A percentile compares a stretch with the other conserved stretches of the same genome.
These are phyloP conservation scores for Myxozyma mucilagina DNA, from an alignment of 805 yeast species.

Conservation along the genomic window DNA sequence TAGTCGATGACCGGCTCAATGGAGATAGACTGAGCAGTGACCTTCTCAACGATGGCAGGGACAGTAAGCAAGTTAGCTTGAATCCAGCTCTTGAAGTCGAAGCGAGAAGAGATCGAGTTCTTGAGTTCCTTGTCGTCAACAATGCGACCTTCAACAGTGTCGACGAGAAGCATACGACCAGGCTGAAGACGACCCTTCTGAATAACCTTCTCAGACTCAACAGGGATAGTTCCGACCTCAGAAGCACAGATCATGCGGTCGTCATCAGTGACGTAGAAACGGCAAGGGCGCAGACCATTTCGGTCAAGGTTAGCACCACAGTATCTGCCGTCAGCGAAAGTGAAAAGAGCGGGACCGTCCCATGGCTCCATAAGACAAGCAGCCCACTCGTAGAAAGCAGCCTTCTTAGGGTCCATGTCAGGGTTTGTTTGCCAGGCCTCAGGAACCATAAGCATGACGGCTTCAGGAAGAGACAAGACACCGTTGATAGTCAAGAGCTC, in stretches of 20 bases:
- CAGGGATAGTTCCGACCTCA: slow-evolving; percentile 94
- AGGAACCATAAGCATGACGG: slow-evolving; percentile 94
- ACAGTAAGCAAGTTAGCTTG: slow-evolving; percentile 81
- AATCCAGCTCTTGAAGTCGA: slow-evolving; percentile 93
- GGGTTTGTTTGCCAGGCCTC: slow-evolving; percentile 96
- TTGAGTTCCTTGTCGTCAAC: slow-evolving; percentile 93
- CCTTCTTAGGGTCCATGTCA: slow-evolving; percentile 82
- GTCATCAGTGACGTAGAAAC: slow-evolving; percentile 92
- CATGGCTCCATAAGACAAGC: slow-evolving; percentile 99
- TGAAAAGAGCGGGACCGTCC: slow-evolving; percentile 98
- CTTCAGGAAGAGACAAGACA: slow-evolving; percentile 89
- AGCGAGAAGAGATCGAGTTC: slow-evolving; percentile 70
- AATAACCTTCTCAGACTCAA: slow-evolving; percentile 76
- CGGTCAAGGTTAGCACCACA: slow-evolving; percentile 98
- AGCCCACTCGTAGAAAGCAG: slow-evolving; percentile 98
- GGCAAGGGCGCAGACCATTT: slow-evolving; percentile 97
- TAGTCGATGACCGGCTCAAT: slow-evolving; percentile 31
- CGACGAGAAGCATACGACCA: slow-evolving; percentile 93
- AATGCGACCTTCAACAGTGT: slow-evolving; percentile 86
- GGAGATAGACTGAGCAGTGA: slow-evolving; percentile 43
- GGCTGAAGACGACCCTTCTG: slow-evolving; percentile 95
- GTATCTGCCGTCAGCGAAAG: slow-evolving; percentile 95
- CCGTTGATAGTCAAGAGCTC: slow-evolving; percentile 92
- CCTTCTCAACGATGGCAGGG: slow-evolving; percentile 68
- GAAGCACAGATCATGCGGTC: slow-evolving; percentile 97